Percentiles rank a stretch among this genome's conserved stretches.
These are phyloP conservation scores for Pichia nakasei DNA, from an alignment of 805 yeast species.

Conservation along the genomic window DNA sequence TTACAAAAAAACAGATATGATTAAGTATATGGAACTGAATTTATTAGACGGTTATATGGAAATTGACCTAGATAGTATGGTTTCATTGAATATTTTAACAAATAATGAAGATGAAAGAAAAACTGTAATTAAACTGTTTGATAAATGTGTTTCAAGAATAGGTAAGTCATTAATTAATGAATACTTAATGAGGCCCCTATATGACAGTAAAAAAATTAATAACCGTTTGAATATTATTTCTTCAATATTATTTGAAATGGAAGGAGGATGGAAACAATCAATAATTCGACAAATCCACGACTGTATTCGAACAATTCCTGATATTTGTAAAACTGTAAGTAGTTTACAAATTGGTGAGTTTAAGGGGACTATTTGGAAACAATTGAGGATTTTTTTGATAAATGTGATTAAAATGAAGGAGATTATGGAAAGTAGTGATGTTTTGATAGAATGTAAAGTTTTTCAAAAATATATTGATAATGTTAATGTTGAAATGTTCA, in stretches of 20 bases:
- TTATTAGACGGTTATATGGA: slow-evolving; percentile 14
- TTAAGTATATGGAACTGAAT: slow-evolving; percentile 1
- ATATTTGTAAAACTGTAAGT: slow-evolving; percentile 19
- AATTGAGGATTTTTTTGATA: slow-evolving; percentile 18
- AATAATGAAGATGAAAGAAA: slow-evolving; percentile 1
- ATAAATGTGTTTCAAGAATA: slow-evolving; percentile 21
- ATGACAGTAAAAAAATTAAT: slow-evolving; percentile 20
- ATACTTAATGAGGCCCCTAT: slow-evolving; percentile 30
- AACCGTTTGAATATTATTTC: slow-evolving; percentile 25
- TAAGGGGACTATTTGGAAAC: slow-evolving; percentile 24
- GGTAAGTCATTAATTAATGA: slow-evolving; percentile 25
- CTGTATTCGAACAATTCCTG: slow-evolving; percentile 21
- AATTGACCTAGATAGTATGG: slow-evolving; percentile 23
- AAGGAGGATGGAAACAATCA: slow-evolving; percentile 1
- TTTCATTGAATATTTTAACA: slow-evolving; percentile 18
- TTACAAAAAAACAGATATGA: slow-evolving; percentile 3
- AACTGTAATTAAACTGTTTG: slow-evolving; percentile 17
- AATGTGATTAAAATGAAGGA: slow-evolving; percentile 13
- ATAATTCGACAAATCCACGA: slow-evolving; percentile 16
- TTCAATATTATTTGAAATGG: slow-evolving; percentile 13
- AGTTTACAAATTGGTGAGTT: slow-evolving; percentile 22
- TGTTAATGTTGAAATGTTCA: slow-evolving; percentile 9
- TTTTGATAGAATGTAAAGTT: slow-evolving; percentile 5
- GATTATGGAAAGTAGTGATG: slow-evolving; percentile 3
- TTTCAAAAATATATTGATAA: slow-evolving; percentile 12